phyloP scores from a whole-genome alignment of 2,329 filamentous ascomycete genomes.

The Botryotinia globosa region DNA sequence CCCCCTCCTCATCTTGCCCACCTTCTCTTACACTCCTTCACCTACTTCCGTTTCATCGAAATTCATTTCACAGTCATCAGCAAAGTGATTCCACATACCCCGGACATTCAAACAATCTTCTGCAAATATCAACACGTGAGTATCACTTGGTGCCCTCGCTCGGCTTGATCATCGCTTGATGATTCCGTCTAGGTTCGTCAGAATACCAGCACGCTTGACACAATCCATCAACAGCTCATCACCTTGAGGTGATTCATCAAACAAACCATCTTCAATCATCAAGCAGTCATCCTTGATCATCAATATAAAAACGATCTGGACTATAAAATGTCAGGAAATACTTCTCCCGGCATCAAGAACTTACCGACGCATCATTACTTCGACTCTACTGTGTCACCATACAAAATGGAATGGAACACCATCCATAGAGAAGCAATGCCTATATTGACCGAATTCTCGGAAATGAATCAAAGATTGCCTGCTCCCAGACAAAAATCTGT shows the following conservation, averaged over 20 bases:
- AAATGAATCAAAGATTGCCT: background rate
- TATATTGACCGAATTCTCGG: background rate
- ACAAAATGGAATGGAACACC: background rate
- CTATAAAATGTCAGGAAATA: background rate
- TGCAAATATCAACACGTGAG: constrained; percentile 33
- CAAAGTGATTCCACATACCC: constrained; percentile 32
- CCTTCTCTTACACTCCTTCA: constrained; percentile 35
- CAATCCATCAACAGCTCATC: constrained; percentile 30
- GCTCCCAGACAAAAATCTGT: constrained; percentile 14
- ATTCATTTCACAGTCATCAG: constrained; percentile 25
- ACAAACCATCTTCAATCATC: constrained; percentile 21
- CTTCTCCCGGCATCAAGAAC: constrained; percentile 17
- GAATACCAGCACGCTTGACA: constrained; percentile 25
- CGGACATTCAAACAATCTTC: constrained; percentile 25
- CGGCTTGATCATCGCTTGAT: constrained; percentile 31
- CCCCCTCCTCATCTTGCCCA: constrained; percentile 32
- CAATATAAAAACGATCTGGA: background rate
- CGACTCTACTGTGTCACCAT: background rate
- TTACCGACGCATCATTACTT: constrained; percentile 1
- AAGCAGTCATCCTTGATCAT: background rate
- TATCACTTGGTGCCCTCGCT: constrained; percentile 38
- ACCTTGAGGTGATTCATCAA: constrained; percentile 28
- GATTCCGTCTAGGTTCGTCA: constrained; percentile 27
- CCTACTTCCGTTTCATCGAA: constrained; percentile 23
- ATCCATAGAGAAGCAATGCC: background rate